phyloP scores from a whole-genome alignment of 441 rosid species.

The Corymbia calophylla region DNA sequence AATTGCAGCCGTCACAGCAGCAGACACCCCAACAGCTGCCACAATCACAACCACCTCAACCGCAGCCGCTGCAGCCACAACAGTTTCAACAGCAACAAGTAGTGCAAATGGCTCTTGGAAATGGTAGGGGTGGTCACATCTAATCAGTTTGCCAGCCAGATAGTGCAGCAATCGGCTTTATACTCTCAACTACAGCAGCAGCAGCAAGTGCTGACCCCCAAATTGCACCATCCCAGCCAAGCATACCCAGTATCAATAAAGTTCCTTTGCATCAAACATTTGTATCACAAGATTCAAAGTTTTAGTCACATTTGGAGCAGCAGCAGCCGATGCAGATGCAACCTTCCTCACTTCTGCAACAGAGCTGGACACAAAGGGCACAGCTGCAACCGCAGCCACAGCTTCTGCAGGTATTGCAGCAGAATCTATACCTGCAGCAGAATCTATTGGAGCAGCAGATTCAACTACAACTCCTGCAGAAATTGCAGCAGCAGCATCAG shows the following conservation, averaged over 20 bases:
- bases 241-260: conserved; percentile 31
- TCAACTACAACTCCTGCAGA: neutral
- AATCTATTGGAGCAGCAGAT: conserved; percentile 13
- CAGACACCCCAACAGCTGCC: conserved; percentile 21
- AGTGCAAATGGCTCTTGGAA: conserved; percentile 43
- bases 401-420: conserved; percentile 72
- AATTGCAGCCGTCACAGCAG: conserved; percentile 18
- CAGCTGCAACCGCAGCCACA: conserved; percentile 60
- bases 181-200: conserved; percentile 66
- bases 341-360: conserved; percentile 27
- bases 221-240: conserved; percentile 43
- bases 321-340: conserved; percentile 32
- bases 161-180: conserved; percentile 37
- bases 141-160: conserved; percentile 37
- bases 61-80: conserved; percentile 25
- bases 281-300: conserved; percentile 57
- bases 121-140: conserved; percentile 24
- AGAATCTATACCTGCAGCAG: no score
- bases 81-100: conserved; percentile 22
- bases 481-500: conserved; percentile 26
- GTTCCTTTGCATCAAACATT: conserved; percentile 47
- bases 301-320: conserved; percentile 64
- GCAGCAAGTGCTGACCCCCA: conserved; percentile 26
- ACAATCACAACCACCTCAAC: conserved; percentile 21
- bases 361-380: conserved; percentile 48